These are phyloP conservation scores for Sherardia arvensis DNA, from an alignment of 257 asterid genomes.

Conservation along the genomic window DNA sequence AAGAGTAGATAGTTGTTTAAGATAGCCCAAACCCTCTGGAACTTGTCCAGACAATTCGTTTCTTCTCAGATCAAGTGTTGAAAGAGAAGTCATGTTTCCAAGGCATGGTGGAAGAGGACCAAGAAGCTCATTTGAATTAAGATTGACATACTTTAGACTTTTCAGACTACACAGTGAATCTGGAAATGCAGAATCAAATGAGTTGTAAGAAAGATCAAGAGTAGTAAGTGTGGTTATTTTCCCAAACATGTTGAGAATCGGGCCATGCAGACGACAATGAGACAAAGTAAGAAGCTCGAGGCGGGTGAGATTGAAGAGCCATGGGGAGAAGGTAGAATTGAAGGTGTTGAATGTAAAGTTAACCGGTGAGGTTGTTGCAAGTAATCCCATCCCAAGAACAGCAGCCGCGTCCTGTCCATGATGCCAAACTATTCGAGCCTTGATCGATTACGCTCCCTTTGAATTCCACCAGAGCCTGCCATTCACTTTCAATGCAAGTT, in stretches of 20 bases:
- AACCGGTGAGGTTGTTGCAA: no score
- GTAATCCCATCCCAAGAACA: no score
- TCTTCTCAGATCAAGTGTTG: not conserved
- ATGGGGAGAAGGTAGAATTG: not conserved
- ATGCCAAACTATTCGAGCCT: no score
- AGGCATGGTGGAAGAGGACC: not conserved
- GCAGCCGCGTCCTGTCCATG: no score
- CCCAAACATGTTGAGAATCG: not conserved
- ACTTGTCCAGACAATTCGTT: no score
- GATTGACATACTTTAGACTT: not conserved
- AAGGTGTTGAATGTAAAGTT: no score
- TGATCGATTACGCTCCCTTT: no score
- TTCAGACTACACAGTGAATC: not conserved
- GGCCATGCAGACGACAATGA: not conserved
- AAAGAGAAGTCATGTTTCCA: not conserved
- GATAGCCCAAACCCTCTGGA: no score
- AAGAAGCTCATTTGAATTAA: not conserved
- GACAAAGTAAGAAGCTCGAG: not conserved
- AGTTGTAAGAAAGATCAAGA: slow-evolving; percentile 7
- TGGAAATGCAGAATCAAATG: not conserved
- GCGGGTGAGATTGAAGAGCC: slow-evolving; percentile 8
- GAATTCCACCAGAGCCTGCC: no score
- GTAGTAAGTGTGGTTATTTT: not conserved
- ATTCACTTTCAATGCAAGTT: no score
- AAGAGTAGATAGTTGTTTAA: no score